phyloP scores from a whole-genome alignment of 306 rosid species.

The Alnus glutinosa region DNA sequence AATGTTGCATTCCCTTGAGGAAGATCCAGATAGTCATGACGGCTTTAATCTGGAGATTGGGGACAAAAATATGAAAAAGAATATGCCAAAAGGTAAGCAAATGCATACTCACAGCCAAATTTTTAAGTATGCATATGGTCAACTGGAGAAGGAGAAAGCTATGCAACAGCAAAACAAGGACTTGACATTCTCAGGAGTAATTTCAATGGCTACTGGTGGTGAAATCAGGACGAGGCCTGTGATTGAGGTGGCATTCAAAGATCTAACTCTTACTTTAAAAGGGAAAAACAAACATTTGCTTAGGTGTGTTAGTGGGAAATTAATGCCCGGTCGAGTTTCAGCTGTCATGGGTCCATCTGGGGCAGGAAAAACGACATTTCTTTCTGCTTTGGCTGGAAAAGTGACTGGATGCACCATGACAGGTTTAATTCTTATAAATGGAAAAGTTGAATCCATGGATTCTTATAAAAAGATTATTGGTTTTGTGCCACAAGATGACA shows the following conservation, averaged over 20 bases:
- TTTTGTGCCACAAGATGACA: conserved; percentile 98
- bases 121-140: conserved; percentile 78
- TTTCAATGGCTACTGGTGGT: conserved; percentile 67
- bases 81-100: conserved; percentile 60
- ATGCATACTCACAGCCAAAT: conserved; percentile 82
- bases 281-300: conserved; percentile 67
- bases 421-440: conserved; percentile 83
- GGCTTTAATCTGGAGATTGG: conserved; percentile 54
- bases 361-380: conserved; percentile 95
- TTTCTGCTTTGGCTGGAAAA: conserved; percentile 92
- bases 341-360: conserved; percentile 99
- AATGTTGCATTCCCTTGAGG: conserved; percentile 58
- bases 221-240: conserved; percentile 65
- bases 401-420: conserved; percentile 70
- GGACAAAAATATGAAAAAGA: conserved; percentile 34
- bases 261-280: conserved; percentile 83
- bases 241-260: conserved; percentile 85
- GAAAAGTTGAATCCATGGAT: conserved; percentile 70
- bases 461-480: conserved; percentile 89
- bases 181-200: conserved; percentile 85
- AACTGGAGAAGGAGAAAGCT: conserved; percentile 91
- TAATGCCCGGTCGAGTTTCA: conserved; percentile 89
- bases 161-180: conserved; percentile 68
- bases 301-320: conserved; percentile 82
- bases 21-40: conserved; percentile 43